Base-by-base conservation (phyloP, 2,329 filamentous ascomycete genomes). In the Aspergillus sojae region DNA sequence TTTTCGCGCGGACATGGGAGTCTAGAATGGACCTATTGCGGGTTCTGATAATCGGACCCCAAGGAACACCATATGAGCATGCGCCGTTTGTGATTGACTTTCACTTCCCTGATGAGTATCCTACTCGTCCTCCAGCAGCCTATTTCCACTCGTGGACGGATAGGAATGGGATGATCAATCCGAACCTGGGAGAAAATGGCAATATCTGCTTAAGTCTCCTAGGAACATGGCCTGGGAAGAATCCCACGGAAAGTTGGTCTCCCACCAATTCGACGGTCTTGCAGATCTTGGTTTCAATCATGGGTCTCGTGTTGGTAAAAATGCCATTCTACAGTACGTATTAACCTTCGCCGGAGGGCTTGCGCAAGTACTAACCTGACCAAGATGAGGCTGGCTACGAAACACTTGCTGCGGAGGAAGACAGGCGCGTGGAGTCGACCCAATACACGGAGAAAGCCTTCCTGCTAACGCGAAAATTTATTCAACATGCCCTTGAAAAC, bases 21-120 rank as follows among this genome's bases (percentile, higher is more conserved):
- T 82, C 81, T 3, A 80, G 85, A 26, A 80, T 88, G 50, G 85
- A 89, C 70, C 79, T 89, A 10, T 72, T 88, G 11, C 83, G 86
- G 12, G 83, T 86, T 19, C 74, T 89, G 4, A 84, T 89, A 60
- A 78, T 89, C 54, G 86, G 86, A 0, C 85, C 86, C 0, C 74
- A 79, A 26, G 85, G 86, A 56, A 89, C 86, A 0, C 86, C 86
- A 2, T 89, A 89, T 71, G 85, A 86, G 66, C 80, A 84, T 67
- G 85, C 85, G 0, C 86, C 86, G 0, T 88, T 88, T 70, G 73
- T 88, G n/a, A 81, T 89, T 65, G 86, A 89, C 72, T 79, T 88
- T 60, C 78, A 84, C 64, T 80, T 88, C 23, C 75, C 77, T 11
- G 70, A 79, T 0, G 68, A 74, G 0, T 89, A 85, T 65, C 86